phyloP scores from a whole-genome alignment of 108 stramenopile species.

The Mayamaea pseudoterrestris region DNA sequence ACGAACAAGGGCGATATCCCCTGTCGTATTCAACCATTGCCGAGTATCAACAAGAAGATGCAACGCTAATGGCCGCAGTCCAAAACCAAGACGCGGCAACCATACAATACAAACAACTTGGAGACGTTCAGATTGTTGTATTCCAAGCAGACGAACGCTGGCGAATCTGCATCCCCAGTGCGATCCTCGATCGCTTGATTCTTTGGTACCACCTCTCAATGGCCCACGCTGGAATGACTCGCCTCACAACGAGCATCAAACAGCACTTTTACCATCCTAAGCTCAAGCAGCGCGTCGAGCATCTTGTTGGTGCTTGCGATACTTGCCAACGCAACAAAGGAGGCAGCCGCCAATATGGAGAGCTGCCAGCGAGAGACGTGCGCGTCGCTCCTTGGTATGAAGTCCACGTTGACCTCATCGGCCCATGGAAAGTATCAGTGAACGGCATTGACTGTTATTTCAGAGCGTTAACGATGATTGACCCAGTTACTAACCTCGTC shows the following conservation, averaged over 20 bases:
- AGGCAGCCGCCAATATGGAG: background rate
- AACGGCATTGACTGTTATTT: background rate
- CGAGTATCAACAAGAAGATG: background rate
- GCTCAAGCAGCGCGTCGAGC: background rate
- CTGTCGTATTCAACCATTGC: background rate
- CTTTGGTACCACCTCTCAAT: background rate
- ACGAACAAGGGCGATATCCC: background rate
- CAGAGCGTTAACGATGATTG: conserved; percentile 10
- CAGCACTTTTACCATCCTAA: background rate
- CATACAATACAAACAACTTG: background rate
- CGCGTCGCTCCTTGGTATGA: conserved; percentile 16
- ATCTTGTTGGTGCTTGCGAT: background rate
- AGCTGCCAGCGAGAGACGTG: conserved; percentile 8
- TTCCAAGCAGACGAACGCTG: conserved; percentile 7
- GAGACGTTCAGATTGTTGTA: conserved; percentile 7
- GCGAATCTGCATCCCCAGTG: conserved; percentile 10
- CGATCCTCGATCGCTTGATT: background rate
- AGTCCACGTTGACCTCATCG: conserved; percentile 24
- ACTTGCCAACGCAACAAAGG: conserved; percentile 2
- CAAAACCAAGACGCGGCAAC: background rate
- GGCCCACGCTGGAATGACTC: background rate
- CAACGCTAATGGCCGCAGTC: too few species aligned
- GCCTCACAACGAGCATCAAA: background rate
- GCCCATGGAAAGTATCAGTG: conserved; percentile 23
- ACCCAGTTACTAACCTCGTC: conserved; percentile 29